These are phyloP conservation scores for Colletotrichum sp. DNA, from an alignment of 2,329 filamentous ascomycete species.

Conservation along the genomic window DNA sequence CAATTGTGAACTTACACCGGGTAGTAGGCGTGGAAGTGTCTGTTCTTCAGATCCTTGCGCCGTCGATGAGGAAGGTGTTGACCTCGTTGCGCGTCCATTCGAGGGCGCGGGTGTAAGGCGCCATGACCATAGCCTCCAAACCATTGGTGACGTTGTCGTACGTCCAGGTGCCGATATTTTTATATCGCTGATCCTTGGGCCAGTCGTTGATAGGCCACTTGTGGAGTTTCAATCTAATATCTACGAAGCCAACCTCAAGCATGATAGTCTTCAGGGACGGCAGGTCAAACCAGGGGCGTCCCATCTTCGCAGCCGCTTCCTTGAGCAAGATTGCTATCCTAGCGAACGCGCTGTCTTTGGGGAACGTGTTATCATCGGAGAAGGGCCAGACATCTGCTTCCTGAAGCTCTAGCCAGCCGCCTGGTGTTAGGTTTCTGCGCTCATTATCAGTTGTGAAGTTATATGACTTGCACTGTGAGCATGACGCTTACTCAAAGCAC, in stretches of 20 bases:
- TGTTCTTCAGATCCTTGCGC: not conserved
- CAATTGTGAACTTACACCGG: not conserved
- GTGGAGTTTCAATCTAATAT: not conserved
- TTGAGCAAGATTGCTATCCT: not conserved
- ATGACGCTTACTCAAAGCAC: not conserved
- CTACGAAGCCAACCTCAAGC: not conserved
- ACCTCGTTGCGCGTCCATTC: not conserved
- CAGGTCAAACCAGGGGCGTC: not conserved
- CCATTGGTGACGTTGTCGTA: not conserved
- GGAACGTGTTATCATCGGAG: not conserved
- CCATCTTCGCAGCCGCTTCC: not conserved
- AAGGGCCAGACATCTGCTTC: not conserved
- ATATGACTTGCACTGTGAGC: not conserved
- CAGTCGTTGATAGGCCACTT: not conserved
- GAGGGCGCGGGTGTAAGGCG: not conserved
- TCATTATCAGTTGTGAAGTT: not conserved
- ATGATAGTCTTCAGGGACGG: not conserved
- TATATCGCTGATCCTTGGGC: not conserved
- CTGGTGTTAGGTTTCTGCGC: not conserved
- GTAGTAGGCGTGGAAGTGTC: not conserved
- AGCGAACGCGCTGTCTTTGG: not conserved
- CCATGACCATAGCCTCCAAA: not conserved
- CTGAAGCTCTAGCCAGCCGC: not conserved
- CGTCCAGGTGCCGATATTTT: not conserved
- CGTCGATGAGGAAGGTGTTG: not conserved